Percentiles rank a stretch among this genome's conserved stretches.
Conservation (phyloP, 306 rosid species). For the Quercus cerris region DNA sequence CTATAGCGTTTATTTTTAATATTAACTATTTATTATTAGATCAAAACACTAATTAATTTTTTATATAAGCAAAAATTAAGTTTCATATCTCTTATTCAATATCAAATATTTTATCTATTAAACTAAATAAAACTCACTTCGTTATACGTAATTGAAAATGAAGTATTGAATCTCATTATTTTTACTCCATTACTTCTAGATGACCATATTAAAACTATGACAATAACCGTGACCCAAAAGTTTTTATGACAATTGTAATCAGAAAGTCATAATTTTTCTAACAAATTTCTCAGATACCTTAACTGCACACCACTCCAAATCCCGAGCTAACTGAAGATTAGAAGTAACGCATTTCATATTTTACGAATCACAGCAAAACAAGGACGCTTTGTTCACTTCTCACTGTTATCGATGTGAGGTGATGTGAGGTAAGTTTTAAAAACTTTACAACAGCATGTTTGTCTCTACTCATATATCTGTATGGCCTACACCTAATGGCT, state of each 20-base stretch:
- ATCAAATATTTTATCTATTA: no score
- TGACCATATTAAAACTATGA: no score
- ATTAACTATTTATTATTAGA: accelerated
- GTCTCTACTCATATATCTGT: neutral
- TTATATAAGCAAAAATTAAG: accelerated
- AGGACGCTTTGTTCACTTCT: neutral
- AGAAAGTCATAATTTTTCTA: neutral
- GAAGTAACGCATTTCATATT: neutral
- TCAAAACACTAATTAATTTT: no score
- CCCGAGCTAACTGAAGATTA: neutral
- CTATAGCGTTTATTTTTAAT: accelerated
- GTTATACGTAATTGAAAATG: accelerated
- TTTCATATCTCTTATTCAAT: no score
- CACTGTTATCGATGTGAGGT: neutral
- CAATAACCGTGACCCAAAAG: no score
- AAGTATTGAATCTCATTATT: no score
- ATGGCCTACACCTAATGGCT: neutral
- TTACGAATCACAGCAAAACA: neutral
- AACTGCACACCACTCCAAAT: neutral
- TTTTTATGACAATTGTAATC: no score
- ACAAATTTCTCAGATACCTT: neutral
- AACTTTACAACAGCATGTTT: neutral
- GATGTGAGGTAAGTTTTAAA: neutral
- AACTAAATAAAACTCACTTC: no score
- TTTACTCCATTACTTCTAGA: no score